phyloP scores from a whole-genome alignment of 139 green algal species.

The Trebouxia sp. region DNA sequence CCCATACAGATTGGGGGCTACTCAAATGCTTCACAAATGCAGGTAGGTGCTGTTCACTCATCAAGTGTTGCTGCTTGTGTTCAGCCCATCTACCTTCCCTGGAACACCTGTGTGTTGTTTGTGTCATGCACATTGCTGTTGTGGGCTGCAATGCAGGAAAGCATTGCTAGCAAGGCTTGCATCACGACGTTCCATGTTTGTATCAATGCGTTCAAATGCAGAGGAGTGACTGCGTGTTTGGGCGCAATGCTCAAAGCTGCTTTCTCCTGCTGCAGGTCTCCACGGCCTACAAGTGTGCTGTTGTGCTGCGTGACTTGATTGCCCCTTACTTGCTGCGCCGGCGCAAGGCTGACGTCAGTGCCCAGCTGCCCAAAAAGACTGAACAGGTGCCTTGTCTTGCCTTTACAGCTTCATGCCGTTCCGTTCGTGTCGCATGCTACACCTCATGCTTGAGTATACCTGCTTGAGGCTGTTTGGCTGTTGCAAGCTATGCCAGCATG shows the following conservation, averaged over 20 bases:
- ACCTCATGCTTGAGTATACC: no score
- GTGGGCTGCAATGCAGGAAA: no score
- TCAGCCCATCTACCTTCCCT: not conserved
- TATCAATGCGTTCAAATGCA: no score
- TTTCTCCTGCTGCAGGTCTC: slow-evolving; percentile 59
- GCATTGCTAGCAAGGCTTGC: no score
- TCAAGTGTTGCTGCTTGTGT: not conserved
- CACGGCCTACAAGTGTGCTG: slow-evolving; percentile 89
- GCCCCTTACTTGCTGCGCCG: slow-evolving; percentile 94
- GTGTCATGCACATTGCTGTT: not conserved
- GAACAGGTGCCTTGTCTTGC: slow-evolving; percentile 67
- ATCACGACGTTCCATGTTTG: no score
- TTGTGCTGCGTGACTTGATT: slow-evolving; percentile 95
- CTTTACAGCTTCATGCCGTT: no score
- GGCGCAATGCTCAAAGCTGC: no score
- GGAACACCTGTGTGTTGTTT: not conserved
- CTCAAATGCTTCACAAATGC: slow-evolving; percentile 77
- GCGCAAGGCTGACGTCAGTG: slow-evolving; percentile 88
- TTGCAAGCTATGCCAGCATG: no score
- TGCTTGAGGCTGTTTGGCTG: no score
- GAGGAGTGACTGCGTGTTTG: no score
- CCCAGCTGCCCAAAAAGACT: slow-evolving; percentile 91
- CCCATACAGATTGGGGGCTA: slow-evolving; percentile 93
- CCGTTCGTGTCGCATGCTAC: no score
- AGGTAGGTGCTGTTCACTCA: slow-evolving; percentile 38